Percentiles rank a stretch among this genome's conserved stretches.
Conservation (phyloP, 805 yeast species). For the Pichia heedii region DNA sequence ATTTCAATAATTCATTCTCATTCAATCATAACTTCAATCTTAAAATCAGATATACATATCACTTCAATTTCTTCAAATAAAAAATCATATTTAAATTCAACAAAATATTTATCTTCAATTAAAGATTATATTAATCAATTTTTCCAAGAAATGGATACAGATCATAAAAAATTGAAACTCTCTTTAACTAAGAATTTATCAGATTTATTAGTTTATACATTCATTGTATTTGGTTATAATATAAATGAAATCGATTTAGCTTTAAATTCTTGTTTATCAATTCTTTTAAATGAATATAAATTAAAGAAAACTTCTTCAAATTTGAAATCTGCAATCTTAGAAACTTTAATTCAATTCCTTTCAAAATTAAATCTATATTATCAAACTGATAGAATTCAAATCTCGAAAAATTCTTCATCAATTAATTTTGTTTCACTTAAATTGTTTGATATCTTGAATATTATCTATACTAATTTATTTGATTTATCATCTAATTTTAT, state of each 20-base stretch:
- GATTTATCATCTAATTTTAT: constrained; percentile 8
- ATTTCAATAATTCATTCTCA: constrained; percentile 22
- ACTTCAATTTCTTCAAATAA: constrained; percentile 17
- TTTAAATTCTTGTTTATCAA: constrained; percentile 18
- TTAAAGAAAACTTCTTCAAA: constrained; percentile 9
- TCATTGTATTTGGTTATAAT: constrained; percentile 23
- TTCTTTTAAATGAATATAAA: constrained; percentile 15
- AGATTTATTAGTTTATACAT: constrained; percentile 26
- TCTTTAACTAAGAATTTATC: constrained; percentile 24
- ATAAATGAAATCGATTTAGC: constrained; percentile 18
- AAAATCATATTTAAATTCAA: constrained; percentile 15
- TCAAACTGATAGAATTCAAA: constrained; percentile 21
- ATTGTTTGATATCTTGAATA: constrained; percentile 21
- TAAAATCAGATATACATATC: constrained; percentile 26
- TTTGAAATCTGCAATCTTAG: constrained; percentile 21
- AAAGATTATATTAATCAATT: constrained; percentile 13
- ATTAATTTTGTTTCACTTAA: constrained; percentile 24
- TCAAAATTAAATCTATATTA: constrained; percentile 25
- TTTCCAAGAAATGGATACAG: constrained; percentile 21
- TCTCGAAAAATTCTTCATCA: constrained; percentile 14
- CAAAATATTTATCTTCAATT: constrained; percentile 18
- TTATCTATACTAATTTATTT: constrained; percentile 19
- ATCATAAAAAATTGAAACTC: constrained; percentile 22
- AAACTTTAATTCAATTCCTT: constrained; percentile 23
- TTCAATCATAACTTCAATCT: constrained; percentile 20